Evolutionary conservation across 331 rosid species (phyloP).

Genomic region (Spiraea crenata): DNA sequence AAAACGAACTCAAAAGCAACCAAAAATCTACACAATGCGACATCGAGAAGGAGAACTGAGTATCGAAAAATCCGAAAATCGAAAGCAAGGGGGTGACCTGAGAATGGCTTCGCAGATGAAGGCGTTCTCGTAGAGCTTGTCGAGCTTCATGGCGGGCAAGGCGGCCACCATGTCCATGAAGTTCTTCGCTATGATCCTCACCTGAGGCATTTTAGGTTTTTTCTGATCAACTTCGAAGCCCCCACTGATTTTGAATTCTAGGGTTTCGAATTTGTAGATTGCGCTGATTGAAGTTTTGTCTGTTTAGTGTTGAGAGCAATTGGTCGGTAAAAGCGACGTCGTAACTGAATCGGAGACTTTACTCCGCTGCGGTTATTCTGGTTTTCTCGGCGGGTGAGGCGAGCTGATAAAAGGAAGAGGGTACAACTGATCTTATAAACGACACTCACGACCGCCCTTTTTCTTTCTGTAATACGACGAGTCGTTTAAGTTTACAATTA

Average conservation of each 20-base stretch:
- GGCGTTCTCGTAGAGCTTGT: conserved; percentile 70
- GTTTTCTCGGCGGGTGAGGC: too few relatives aligned
- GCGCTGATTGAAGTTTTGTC: too few relatives aligned
- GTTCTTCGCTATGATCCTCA: conserved; percentile 84
- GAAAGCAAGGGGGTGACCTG: conserved; percentile 45
- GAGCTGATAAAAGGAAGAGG: too few relatives aligned
- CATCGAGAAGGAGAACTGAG: background rate
- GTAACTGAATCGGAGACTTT: too few relatives aligned
- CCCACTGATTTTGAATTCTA: background rate
- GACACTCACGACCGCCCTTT: too few relatives aligned
- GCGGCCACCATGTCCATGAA: conserved; percentile 99
- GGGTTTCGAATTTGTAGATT: conserved; percentile 3
- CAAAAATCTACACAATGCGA: too few relatives aligned
- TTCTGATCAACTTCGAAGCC: too few relatives aligned
- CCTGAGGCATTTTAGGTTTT: conserved; percentile 73
- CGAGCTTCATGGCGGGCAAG: conserved; percentile 92
- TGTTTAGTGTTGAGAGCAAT: too few relatives aligned
- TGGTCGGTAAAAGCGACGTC: too few relatives aligned
- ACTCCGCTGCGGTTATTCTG: too few relatives aligned
- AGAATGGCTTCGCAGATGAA: conserved; percentile 97
- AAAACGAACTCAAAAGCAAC: background rate
- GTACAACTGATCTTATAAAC: too few relatives aligned
- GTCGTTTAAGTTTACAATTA: background rate
- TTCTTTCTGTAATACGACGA: too few relatives aligned
- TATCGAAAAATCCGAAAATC: background rate